Conservation (phyloP, 306 rosid species). For the Gynostemma pentaphyllum region DNA sequence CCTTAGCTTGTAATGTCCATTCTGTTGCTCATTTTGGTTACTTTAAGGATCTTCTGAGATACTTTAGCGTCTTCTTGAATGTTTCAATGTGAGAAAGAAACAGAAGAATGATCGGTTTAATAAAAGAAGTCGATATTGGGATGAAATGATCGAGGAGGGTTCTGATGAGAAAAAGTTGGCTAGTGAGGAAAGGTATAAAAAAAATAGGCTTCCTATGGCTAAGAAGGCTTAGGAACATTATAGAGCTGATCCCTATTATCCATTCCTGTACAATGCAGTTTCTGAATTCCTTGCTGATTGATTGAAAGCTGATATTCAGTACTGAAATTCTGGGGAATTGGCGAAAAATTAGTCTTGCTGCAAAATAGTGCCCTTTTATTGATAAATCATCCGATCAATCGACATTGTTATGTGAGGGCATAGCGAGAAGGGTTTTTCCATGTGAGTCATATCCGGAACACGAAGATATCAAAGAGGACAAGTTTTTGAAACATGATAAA, state of each 20-base stretch:
- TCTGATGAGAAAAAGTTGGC: conserved; percentile 34
- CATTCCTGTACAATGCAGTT: conserved; percentile 26
- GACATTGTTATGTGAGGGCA: no score
- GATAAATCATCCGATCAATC: conserved; percentile 21
- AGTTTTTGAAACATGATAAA: no score
- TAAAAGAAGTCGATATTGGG: neutral
- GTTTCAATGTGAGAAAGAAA: conserved; percentile 11
- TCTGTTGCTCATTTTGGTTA: conserved; percentile 44
- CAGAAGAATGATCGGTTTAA: conserved; percentile 25
- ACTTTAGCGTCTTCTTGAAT: conserved; percentile 38
- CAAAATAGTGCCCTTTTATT: conserved; percentile 27
- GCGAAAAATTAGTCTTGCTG: conserved; percentile 38
- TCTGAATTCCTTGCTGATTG: conserved; percentile 37
- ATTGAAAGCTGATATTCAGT: conserved; percentile 31
- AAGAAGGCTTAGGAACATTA: no score
- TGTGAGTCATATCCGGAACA: no score
- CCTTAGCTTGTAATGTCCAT: conserved; percentile 27
- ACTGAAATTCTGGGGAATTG: conserved; percentile 14
- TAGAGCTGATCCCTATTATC: conserved; percentile 21
- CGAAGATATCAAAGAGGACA: neutral
- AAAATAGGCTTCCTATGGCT: conserved; percentile 25
- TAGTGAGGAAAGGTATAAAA: conserved; percentile 16
- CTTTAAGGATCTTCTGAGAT: no score
- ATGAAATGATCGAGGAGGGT: neutral
- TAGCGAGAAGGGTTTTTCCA: no score